Evolutionary conservation across 148 eudicot species (phyloP).

Genomic region (Nepenthes mirabilis): DNA sequence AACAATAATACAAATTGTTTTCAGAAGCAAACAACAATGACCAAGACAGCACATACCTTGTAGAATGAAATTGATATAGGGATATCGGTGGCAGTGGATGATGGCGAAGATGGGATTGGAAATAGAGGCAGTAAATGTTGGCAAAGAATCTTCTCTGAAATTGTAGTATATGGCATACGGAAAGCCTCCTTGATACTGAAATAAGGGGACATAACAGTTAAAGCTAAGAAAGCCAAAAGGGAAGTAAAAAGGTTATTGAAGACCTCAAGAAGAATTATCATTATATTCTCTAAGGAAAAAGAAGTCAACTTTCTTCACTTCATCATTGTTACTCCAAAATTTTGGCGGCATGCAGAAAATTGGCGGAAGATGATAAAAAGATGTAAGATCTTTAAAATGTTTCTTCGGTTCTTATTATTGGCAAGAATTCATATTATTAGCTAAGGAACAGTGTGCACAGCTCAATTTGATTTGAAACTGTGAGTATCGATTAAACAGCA

Average conservation of each 20-base stretch:
- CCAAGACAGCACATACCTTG: constrained; percentile 37
- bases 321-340: neutral
- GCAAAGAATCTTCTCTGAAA: constrained; percentile 64
- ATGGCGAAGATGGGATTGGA: constrained; percentile 42
- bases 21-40: neutral
- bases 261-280: neutral
- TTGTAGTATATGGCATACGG: constrained; percentile 57
- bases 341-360: neutral
- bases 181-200: constrained; percentile 86
- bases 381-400: too few species aligned
- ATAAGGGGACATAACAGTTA: constrained; percentile 7
- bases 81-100: constrained; percentile 15
- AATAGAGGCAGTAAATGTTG: constrained; percentile 64
- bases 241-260: neutral
- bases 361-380: too few species aligned
- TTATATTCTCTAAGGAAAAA: neutral
- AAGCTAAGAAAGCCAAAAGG: neutral
- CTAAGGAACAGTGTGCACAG: too few species aligned
- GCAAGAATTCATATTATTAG: too few species aligned
- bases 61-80: constrained; percentile 65
- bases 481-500: too few species aligned
- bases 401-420: too few species aligned
- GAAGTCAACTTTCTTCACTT: neutral
- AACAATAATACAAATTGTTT: constrained; percentile 1
- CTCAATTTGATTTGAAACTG: too few species aligned